Base-by-base conservation (phyloP, 495 filamentous ascomycete species). In the Xylaria flabelliformis region DNA sequence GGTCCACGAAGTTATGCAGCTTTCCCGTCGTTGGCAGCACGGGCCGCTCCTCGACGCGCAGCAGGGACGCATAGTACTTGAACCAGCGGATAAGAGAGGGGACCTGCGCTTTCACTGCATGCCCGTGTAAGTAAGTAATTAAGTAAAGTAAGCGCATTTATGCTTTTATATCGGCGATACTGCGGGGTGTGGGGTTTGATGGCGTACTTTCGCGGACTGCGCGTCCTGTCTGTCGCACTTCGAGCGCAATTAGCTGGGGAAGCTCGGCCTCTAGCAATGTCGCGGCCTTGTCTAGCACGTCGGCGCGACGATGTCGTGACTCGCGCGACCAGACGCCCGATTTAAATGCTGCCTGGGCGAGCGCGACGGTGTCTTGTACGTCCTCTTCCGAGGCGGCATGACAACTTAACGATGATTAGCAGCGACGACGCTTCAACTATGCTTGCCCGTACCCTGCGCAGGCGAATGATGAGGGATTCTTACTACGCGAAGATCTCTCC, bases 81-180 rank as follows among this genome's bases (percentile, higher is more conserved):
- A 91, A 85, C 90, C 89, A 91, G 74, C 87, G 86, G 0, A 88
- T 83, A 2, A 92, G 82, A 0, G 87, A 88, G 0, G 87, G 85
- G 0, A 91, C 84, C 74, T 92, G 90, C 1, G 90, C 87, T 5
- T 84, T 84, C 90, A 92, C 70, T 72, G 56, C 46, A n/a, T n/a
- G 0, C 21, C n/a, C 39, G 15, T 34, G 42, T 13, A 13, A 17
- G 66, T 61, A 1, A 61, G 67, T 13, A 2, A 1, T 1, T 29
- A 29, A n/a, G n/a, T n/a, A n/a, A n/a, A n/a, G n/a, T 10, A 12
- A 34, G 8, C 39, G 39, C 39, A 41, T 41, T 39, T 9, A 10
- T 41, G 10, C 39, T 10, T 41, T 41, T 29, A 41, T 36, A 34
- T 2, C 34, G 24, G 36, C 2, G 3, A 19, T n/a, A 26, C 19